Base-by-base conservation (phyloP, 441 rosid species). In the Flueggea neowawraea region DNA sequence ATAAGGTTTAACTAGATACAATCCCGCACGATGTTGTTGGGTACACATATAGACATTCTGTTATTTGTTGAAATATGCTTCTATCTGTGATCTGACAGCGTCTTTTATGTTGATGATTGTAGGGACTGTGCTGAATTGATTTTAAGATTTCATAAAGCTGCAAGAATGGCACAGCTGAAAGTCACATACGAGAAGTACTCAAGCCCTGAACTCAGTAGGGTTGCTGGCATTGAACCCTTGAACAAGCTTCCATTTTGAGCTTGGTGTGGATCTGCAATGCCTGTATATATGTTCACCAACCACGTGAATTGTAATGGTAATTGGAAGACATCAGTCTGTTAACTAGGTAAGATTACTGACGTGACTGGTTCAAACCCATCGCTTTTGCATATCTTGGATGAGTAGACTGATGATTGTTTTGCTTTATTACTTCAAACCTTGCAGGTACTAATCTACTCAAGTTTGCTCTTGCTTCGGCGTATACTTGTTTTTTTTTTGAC, bases 41-140 rank as follows among this genome's bases (percentile, higher is more conserved):
- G 6, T 0, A 36, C 4, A 36, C 41, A 36, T n/a, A n/a, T 36
- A 2, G 41, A n/a, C n/a, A n/a, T n/a, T n/a, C n/a, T n/a, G n/a
- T n/a, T n/a, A n/a, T n/a, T n/a, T n/a, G n/a, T n/a, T n/a, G n/a
- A n/a, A n/a, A n/a, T n/a, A n/a, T n/a, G n/a, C n/a, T n/a, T n/a
- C n/a, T 36, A 5, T 5, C 9, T 36, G 41, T 36, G 28, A 22
- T 22, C 28, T 36, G 4, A 36, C 44, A 4, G 11, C 33, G n/a
- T 28, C 15, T 47, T 14, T 28, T 28, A 14, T 9, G 11, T 57
- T 66, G 14, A 51, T 39, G 41, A 12, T 60, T 65, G 49, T 78
- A 91, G 99, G 87, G 88, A 84, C 7, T 94, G 95, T 63, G 88
- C 90, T 0, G 86, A 84, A 70, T 85, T 80, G 96, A 82, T 94